Conservation (phyloP, 345 rosid genomes). For the Salix udensis region DNA sequence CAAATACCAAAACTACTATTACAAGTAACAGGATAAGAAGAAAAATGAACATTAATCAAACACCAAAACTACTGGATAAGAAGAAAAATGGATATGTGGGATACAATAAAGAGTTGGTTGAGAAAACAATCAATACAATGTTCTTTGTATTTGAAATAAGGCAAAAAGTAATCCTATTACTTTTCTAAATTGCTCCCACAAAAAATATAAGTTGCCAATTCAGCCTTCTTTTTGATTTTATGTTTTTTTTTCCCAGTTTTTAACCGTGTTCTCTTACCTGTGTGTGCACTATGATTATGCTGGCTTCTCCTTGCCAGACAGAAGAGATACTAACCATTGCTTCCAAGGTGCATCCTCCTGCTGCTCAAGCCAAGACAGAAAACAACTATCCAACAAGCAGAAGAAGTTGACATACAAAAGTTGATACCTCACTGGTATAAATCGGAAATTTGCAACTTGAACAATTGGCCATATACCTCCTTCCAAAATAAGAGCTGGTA, state of each 20-base stretch:
- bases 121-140: too few relatives aligned
- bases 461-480: slow-evolving; percentile 37
- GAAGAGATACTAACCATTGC: slow-evolving; percentile 25
- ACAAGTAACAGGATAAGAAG: too few relatives aligned
- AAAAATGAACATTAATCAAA: too few relatives aligned
- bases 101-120: too few relatives aligned
- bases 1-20: too few relatives aligned
- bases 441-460: slow-evolving; percentile 36
- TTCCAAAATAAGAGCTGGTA: slow-evolving; percentile 31
- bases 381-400: slow-evolving; percentile 46
- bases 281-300: neutral
- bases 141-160: too few relatives aligned
- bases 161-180: too few relatives aligned
- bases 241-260: neutral
- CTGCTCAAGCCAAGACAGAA: slow-evolving; percentile 44
- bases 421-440: slow-evolving; percentile 39
- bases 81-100: too few relatives aligned
- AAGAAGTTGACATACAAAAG: slow-evolving; percentile 36
- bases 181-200: neutral
- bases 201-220: neutral
- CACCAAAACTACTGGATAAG: too few relatives aligned
- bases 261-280: neutral
- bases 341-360: slow-evolving; percentile 46
- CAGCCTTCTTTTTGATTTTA: neutral
- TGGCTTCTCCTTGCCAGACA: slow-evolving; percentile 13